A percentile compares a stretch with the other conserved stretches of the same genome.
phyloP scores from a whole-genome alignment of 2,329 filamentous ascomycete species.

The Aspergillus tubingensis region DNA sequence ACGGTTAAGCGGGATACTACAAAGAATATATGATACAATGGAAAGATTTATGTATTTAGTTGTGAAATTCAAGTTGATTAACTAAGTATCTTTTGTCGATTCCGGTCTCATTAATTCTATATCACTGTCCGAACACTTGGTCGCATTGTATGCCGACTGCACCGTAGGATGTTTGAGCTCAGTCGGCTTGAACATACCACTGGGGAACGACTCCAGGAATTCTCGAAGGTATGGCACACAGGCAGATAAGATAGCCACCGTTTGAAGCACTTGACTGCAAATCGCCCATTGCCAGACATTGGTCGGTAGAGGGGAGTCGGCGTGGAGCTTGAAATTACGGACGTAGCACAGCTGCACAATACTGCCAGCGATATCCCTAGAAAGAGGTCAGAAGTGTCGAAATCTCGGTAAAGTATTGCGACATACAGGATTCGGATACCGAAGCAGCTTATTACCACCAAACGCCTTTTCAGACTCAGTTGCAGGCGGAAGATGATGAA shows the following conservation, averaged over 20 bases:
- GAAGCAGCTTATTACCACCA: constrained; percentile 10
- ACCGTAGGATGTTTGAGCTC: too few relatives aligned
- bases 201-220: constrained; percentile 8
- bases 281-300: constrained; percentile 6
- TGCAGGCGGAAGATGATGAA: constrained; percentile 3
- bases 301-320: not conserved
- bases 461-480: not conserved
- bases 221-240: constrained; percentile 13
- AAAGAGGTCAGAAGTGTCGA: not conserved
- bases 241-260: constrained; percentile 5
- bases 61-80: not conserved
- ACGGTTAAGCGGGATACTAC: not conserved
- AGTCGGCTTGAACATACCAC: constrained; percentile 6
- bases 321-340: not conserved
- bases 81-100: not conserved
- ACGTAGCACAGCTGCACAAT: not conserved
- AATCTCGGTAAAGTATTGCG: not conserved
- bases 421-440: not conserved
- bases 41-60: not conserved
- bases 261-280: constrained; percentile 10
- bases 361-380: constrained; percentile 1
- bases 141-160: not conserved
- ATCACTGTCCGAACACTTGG: not conserved
- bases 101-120: not conserved
- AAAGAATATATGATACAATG: not conserved